A percentile compares a stretch with the other conserved stretches of the same genome.
These are phyloP conservation scores for Plasmodium fragile DNA, from an alignment of 169 alveolate genomes.

Conservation along the genomic window DNA sequence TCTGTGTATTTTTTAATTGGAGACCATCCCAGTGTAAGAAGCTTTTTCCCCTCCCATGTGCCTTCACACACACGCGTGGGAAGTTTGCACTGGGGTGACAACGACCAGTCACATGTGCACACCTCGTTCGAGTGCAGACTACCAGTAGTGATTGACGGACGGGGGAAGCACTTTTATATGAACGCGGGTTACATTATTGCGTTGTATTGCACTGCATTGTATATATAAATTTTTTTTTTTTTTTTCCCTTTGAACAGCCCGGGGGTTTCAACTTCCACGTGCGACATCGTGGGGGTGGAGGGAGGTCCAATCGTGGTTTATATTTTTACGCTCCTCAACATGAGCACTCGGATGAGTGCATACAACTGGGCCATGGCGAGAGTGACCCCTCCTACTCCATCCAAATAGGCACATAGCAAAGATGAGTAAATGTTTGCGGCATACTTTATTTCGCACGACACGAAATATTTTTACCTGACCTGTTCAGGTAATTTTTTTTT, in stretches of 20 bases:
- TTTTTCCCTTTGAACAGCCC: not conserved
- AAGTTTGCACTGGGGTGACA: not conserved
- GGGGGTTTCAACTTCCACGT: not conserved
- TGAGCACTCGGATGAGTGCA: not conserved
- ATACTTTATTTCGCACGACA: not conserved
- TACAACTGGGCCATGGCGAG: not conserved
- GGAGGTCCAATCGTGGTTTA: not conserved
- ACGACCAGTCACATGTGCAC: not conserved
- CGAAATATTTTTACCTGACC: not conserved
- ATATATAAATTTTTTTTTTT: too few relatives aligned
- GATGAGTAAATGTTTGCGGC: not conserved
- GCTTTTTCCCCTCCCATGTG: not conserved
- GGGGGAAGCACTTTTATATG: not conserved
- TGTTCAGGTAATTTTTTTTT: not conserved
- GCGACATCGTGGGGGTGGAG: not conserved
- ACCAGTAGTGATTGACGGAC: not conserved
- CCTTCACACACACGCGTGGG: not conserved
- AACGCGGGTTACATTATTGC: not conserved
- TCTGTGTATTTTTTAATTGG: not conserved
- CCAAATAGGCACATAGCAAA: not conserved
- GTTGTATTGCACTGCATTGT: not conserved
- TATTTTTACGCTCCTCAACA: not conserved
- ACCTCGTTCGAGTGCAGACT: not conserved
- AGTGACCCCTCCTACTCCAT: not conserved
- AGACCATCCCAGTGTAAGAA: not conserved